Base-by-base conservation (phyloP, 192 early-diverging fungal genomes). In the Coemansia sp. region DNA sequence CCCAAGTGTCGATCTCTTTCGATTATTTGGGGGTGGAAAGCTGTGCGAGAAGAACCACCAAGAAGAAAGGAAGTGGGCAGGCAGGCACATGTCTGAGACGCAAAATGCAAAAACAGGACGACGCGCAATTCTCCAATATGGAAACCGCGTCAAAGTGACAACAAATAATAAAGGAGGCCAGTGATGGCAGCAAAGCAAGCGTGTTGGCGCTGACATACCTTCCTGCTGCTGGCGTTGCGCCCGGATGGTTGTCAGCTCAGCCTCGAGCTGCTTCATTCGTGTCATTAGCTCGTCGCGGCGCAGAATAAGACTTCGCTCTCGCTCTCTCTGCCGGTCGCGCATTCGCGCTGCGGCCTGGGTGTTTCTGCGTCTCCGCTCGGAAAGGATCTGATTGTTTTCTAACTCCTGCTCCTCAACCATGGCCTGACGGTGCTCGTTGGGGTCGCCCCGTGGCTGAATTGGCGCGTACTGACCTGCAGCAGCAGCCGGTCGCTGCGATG, bases 321-420 rank as follows among this genome's bases (percentile, higher is more conserved):
- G 64, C 28, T 74, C 60, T 11, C 72, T 61, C 62, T 80, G 77
- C 25, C 77, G 62, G 52, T 80, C 77, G 34, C 77, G 77, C 77
- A 80, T 80, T 22, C 77, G 71, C 10, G 77, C 77, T 2, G 77
- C 77, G 2, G 77, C 77, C 53, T 59, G 65, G 2, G 77, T 74
- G 48, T 80, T 80, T 44, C 68, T 56, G 48, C 66, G 64, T 7
- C 77, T 55, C 57, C 71, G 68, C 49, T 67, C 65, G 4, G 57
- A 54, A 12, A 57, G 50, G 1, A 71, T 37, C 34, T 74, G 67
- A 60, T 38, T 74, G 22, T 74, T 14, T 40, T 70, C 64, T 46
- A 80, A 25, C 25, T 73, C 71, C 4, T 68, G 68, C 40, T 74
- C 77, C 54, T 80, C 77, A 21, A 65, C 71, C 65, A 80, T 65